Evolutionary conservation across 495 filamentous ascomycete genomes (phyloP).

Genomic region (Aspergillus hancockii): DNA sequence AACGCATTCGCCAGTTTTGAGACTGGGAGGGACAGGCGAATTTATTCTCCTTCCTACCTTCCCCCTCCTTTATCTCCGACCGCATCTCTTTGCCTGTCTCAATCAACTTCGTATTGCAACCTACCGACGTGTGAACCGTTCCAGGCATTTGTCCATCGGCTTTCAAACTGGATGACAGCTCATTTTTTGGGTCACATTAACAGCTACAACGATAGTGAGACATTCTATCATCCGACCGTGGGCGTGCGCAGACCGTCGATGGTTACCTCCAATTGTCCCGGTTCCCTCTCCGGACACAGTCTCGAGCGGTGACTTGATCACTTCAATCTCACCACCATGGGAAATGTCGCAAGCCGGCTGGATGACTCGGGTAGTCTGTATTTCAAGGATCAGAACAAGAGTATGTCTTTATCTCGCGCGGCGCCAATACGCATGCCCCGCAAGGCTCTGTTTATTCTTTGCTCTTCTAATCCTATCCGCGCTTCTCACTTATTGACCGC

Average conservation of each 20-base stretch:
- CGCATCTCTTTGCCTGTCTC: neutral
- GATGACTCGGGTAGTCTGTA: conserved; percentile 84
- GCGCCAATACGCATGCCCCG: neutral
- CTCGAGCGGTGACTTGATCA: conserved; percentile 34
- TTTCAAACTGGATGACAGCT: conserved; percentile 26
- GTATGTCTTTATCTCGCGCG: conserved; percentile 50
- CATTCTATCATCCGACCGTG: conserved; percentile 24
- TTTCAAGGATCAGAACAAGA: conserved; percentile 85
- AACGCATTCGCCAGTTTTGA: neutral
- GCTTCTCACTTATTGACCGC: neutral
- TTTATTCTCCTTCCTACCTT: neutral
- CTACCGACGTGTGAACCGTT: neutral
- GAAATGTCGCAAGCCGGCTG: conserved; percentile 85
- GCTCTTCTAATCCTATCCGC: neutral
- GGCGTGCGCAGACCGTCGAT: conserved; percentile 39
- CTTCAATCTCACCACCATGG: conserved; percentile 60
- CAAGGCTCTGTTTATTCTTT: neutral
- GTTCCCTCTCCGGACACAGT: conserved; percentile 31
- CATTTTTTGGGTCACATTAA: conserved; percentile 13
- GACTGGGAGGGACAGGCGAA: neutral
- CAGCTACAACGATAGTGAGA: conserved; percentile 9
- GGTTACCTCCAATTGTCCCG: conserved; percentile 33
- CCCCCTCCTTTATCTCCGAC: neutral
- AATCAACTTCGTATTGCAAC: conserved; percentile 14
- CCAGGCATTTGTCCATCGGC: conserved; percentile 1